These are phyloP conservation scores for Fusarium coicis DNA, from an alignment of 2,329 filamentous ascomycete genomes.

Conservation along the genomic window DNA sequence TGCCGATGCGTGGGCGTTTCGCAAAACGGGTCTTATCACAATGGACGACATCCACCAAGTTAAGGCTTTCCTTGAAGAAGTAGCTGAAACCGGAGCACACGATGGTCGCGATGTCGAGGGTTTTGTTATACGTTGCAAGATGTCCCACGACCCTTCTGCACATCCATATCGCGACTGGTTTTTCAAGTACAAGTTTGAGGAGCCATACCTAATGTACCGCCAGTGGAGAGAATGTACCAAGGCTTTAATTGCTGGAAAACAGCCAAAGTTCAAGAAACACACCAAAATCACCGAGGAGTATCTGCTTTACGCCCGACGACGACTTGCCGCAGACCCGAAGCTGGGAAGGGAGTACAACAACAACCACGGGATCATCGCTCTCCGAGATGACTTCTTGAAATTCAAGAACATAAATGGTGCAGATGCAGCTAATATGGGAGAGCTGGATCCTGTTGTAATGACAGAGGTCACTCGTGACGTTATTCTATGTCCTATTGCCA, in stretches of 20 bases:
- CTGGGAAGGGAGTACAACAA: slow-evolving; percentile 78
- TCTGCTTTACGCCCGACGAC: slow-evolving; percentile 79
- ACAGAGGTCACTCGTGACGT: slow-evolving; percentile 73
- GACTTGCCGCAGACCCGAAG: slow-evolving; percentile 74
- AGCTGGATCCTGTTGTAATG: slow-evolving; percentile 56
- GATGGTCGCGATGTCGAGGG: slow-evolving; percentile 94
- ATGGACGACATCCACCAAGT: slow-evolving; percentile 80
- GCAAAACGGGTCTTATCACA: slow-evolving; percentile 82
- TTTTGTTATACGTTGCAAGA: slow-evolving; percentile 93
- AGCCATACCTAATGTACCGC: slow-evolving; percentile 97
- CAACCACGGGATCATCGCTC: slow-evolving; percentile 94
- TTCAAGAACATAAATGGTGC: slow-evolving; percentile 87
- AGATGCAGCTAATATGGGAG: slow-evolving; percentile 84
- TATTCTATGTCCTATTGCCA: slow-evolving; percentile 89
- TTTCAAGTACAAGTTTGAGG: slow-evolving; percentile 99
- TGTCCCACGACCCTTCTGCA: slow-evolving; percentile 60
- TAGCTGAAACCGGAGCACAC: slow-evolving; percentile 89
- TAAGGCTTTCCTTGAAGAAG: slow-evolving; percentile 82
- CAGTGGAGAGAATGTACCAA: slow-evolving; percentile 99
- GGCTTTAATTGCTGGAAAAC: slow-evolving; percentile 78
- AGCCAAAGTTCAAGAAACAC: slow-evolving; percentile 87
- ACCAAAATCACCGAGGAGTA: slow-evolving; percentile 91
- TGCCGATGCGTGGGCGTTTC: slow-evolving; percentile 92
- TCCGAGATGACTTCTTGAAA: slow-evolving; percentile 87
- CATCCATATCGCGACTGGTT: slow-evolving; percentile 90